phyloP scores from a whole-genome alignment of 805 yeast species.

The Barnettozyma botsteinii region DNA sequence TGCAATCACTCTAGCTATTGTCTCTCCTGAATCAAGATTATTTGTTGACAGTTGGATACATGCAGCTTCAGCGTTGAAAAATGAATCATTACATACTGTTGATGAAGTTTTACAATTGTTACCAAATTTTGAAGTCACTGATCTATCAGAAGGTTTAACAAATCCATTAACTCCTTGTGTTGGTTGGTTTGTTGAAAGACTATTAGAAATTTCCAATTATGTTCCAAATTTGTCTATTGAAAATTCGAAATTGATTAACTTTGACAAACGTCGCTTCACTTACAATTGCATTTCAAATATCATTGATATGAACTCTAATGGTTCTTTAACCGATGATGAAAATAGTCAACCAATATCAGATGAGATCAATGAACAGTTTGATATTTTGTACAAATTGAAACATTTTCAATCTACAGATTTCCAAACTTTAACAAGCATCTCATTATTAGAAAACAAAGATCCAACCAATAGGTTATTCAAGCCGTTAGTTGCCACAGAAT shows the following conservation, averaged over 20 bases:
- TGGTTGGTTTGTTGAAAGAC: constrained; percentile 84
- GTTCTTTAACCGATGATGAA: constrained; percentile 28
- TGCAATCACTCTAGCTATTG: constrained; percentile 64
- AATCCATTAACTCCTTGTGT: constrained; percentile 72
- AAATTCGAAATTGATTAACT: constrained; percentile 64
- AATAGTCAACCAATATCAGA: constrained; percentile 15
- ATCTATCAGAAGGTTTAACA: constrained; percentile 24
- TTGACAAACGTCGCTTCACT: constrained; percentile 74
- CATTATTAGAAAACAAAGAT: constrained; percentile 38
- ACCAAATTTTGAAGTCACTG: constrained; percentile 31
- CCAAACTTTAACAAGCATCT: constrained; percentile 35
- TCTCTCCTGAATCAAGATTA: constrained; percentile 74
- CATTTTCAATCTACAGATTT: constrained; percentile 28
- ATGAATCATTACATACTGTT: constrained; percentile 24
- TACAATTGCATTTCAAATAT: constrained; percentile 56
- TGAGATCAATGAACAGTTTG: constrained; percentile 36
- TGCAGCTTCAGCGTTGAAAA: constrained; percentile 31
- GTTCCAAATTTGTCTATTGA: constrained; percentile 74
- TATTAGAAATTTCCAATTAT: constrained; percentile 68
- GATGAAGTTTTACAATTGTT: constrained; percentile 28
- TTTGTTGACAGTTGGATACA: constrained; percentile 65
- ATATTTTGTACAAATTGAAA: constrained; percentile 42
- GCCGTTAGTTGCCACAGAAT: constrained; percentile 41
- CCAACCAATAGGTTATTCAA: constrained; percentile 39
- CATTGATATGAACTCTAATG: constrained; percentile 34